Evolutionary conservation across 2,329 filamentous ascomycete genomes (phyloP), one percentile per base, ranked within the genome.

Genomic region (Colletotrichum viniferum): DNA sequence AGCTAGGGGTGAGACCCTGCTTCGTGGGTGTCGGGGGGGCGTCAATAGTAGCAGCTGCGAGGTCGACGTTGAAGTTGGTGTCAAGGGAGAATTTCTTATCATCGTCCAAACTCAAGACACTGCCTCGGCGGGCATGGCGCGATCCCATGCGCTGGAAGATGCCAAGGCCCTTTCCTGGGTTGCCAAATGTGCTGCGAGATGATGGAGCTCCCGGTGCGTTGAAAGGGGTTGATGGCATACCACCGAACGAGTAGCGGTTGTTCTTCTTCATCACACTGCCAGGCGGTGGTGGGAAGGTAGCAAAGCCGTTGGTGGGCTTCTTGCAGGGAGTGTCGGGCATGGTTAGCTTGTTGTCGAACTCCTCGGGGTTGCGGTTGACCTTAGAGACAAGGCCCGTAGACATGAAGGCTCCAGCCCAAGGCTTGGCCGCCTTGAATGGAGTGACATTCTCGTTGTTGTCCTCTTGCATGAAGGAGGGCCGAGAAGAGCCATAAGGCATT

Each of bases 311-410:
- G 6, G 89, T 87, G 69, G 94, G 93, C 82, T 97, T 96, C 87
- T 98, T 99, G 85, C 97, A 98, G 2, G 97, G 97, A 2, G 97
- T 99, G 82, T 98, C 97, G 1, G 97, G 96, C 88, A 98, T 96
- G 34, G 91, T 90, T 80, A 91, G 87, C 81, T 93, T 92, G 84
- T 89, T 86, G 85, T 81, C 87, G 85, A 78, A 80, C 83, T 87
- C 90, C 78, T 98, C 95, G 1, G 93, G 91, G 82, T 95, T 93
- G 73, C 95, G 93, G 81, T 97, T 97, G 84, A 97, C 95, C 86
- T 99, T 99, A 13, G 97, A 98, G 69, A 99, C 94, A 32, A 99
- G 87, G 2, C 96, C 96, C 1, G 97, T 98, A 2, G 97, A 98
- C 88, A 95, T 96, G 85, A 98, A 98, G 8, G 96, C 96, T 55